These are phyloP conservation scores for Arachnomyces sp. DNA, from an alignment of 2,329 filamentous ascomycete species.

Conservation along the genomic window DNA sequence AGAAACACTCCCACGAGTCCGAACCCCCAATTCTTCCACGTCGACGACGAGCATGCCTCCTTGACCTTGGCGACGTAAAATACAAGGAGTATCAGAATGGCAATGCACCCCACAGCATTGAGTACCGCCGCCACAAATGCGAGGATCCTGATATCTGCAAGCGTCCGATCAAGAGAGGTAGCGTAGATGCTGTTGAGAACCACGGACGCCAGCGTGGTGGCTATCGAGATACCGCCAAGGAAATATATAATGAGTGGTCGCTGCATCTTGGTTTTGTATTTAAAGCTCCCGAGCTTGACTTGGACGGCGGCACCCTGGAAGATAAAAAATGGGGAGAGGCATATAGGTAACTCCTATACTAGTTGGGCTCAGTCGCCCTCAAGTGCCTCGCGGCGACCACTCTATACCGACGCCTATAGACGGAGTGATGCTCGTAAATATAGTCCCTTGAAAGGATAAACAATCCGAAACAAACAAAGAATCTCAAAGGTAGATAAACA, in stretches of 20 bases:
- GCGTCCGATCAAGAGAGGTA: slow-evolving; percentile 1
- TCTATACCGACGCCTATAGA: no score
- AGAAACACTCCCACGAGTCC: background rate
- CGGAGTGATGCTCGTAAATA: no score
- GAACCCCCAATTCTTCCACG: slow-evolving; percentile 1
- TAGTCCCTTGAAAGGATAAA: no score
- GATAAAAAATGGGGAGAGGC: no score
- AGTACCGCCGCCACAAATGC: slow-evolving; percentile 3
- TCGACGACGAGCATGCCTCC: background rate
- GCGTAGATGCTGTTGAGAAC: slow-evolving; percentile 5
- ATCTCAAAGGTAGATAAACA: no score
- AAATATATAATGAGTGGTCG: background rate
- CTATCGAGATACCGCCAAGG: slow-evolving; percentile 1
- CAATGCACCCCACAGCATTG: slow-evolving; percentile 1
- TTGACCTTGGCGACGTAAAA: background rate
- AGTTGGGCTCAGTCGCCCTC: no score
- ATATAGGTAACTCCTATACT: no score
- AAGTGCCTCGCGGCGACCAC: no score
- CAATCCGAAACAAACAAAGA: no score
- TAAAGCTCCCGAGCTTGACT: no score
- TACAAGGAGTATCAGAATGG: slow-evolving; percentile 4
- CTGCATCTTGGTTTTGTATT: background rate
- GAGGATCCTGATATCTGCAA: background rate
- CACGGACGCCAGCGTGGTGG: slow-evolving; percentile 1
- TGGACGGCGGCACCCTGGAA: no score